phyloP scores from a whole-genome alignment of 2,329 filamentous ascomycete genomes.

The Diaporthe citri region DNA sequence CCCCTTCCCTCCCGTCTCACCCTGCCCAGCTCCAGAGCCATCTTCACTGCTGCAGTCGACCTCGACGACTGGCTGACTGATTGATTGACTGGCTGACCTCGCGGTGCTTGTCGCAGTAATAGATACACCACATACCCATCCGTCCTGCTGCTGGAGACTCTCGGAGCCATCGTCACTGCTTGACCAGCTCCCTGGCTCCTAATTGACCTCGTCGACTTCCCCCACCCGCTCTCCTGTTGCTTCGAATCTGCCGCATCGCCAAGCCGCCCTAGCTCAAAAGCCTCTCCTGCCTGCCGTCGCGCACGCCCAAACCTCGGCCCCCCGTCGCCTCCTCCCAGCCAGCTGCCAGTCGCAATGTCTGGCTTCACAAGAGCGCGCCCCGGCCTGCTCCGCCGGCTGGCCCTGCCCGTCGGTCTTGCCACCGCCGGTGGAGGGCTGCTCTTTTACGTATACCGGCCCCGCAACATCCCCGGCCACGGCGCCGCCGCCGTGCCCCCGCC shows the following conservation, averaged over 20 bases:
- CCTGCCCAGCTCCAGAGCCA: not conserved
- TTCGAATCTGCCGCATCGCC: constrained; percentile 17
- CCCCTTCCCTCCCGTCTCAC: too few species aligned
- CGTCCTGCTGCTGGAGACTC: not conserved
- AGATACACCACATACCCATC: not conserved
- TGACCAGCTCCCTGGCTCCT: not conserved
- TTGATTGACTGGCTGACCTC: not conserved
- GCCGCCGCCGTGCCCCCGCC: constrained; percentile 78
- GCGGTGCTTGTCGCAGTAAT: not conserved
- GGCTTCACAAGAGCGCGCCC: constrained; percentile 44
- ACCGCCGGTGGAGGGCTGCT: constrained; percentile 59
- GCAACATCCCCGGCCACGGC: constrained; percentile 78
- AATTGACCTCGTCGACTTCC: not conserved
- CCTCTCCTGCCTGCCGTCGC: not conserved
- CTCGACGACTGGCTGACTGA: not conserved
- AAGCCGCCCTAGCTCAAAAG: not conserved
- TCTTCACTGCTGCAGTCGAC: not conserved
- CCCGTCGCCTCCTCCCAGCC: not conserved
- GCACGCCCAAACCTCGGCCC: not conserved
- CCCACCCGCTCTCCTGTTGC: not conserved
- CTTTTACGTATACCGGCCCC: constrained; percentile 72
- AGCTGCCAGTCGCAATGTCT: constrained; percentile 34
- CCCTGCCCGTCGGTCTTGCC: constrained; percentile 57
- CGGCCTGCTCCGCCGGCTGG: constrained; percentile 56
- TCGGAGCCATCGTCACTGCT: not conserved